Evolutionary conservation across 176 grass and related monocot species (phyloP).

Genomic region (Pontederia crassipes): DNA sequence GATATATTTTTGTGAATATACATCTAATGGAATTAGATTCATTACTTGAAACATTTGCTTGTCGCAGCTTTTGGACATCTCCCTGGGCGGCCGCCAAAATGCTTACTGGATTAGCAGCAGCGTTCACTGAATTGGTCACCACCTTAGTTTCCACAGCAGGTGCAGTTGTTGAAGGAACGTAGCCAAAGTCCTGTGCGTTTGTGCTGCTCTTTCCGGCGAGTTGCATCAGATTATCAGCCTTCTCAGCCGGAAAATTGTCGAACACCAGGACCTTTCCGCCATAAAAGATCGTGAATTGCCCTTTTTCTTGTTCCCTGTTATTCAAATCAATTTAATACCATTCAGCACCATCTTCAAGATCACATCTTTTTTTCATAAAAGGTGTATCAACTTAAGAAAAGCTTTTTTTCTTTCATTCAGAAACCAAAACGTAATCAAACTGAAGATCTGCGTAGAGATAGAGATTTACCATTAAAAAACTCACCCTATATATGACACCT

Average conservation of each 20-base stretch:
- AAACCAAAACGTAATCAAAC: too few relatives aligned
- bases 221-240: conserved; percentile 83
- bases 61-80: conserved; percentile 36
- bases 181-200: conserved; percentile 7
- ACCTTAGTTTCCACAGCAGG: conserved; percentile 2
- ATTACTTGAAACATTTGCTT: conserved; percentile 58
- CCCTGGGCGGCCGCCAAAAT: conserved; percentile 14
- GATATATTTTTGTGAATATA: not conserved
- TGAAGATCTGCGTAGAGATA: too few relatives aligned
- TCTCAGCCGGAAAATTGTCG: conserved; percentile 84
- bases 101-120: conserved; percentile 14
- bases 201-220: conserved; percentile 57
- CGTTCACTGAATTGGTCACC: conserved; percentile 12
- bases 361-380: conserved; percentile 2
- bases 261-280: conserved; percentile 86
- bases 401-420: too few relatives aligned
- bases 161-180: conserved; percentile 9
- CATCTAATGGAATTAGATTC: not conserved
- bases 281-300: conserved; percentile 87
- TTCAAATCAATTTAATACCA: conserved; percentile 13
- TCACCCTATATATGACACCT: too few relatives aligned
- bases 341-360: conserved; percentile 17
- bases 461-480: too few relatives aligned
- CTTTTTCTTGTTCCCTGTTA: conserved; percentile 52
- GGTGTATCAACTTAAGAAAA: not conserved